A percentile compares a stretch with the other conserved stretches of the same genome.
These are phyloP conservation scores for Chrysanthemum seticuspe DNA, from an alignment of 129 eudicot genomes.

Conservation along the genomic window DNA sequence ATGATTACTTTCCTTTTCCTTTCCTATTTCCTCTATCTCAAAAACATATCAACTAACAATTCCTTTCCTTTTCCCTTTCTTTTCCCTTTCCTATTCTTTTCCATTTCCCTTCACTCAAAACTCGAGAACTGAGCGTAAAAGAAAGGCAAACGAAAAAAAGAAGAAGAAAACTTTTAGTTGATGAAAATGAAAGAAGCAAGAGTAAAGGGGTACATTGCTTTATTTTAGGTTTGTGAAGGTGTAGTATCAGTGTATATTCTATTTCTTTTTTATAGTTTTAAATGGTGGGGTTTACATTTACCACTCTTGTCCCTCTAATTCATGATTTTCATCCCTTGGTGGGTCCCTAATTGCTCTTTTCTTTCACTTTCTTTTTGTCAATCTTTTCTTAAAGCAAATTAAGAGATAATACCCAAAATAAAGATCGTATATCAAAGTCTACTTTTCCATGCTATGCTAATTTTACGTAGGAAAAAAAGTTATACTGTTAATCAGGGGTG, in stretches of 20 bases:
- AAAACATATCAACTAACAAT: too few relatives aligned
- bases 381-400: constrained; percentile 29
- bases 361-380: constrained; percentile 26
- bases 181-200: constrained; percentile 30
- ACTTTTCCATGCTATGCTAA: background rate
- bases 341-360: constrained; percentile 14
- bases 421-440: background rate
- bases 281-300: constrained; percentile 25
- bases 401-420: constrained; percentile 8
- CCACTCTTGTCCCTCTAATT: constrained; percentile 14
- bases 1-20: too few relatives aligned
- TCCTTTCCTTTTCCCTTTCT: too few relatives aligned
- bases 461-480: background rate
- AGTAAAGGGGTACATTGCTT: constrained; percentile 31
- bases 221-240: constrained; percentile 36
- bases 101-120: too few relatives aligned
- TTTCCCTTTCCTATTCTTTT: too few relatives aligned
- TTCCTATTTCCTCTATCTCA: too few relatives aligned
- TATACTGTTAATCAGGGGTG: too few relatives aligned
- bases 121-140: too few relatives aligned
- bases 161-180: constrained; percentile 23
- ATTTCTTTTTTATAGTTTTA: constrained; percentile 31
- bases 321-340: background rate
- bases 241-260: constrained; percentile 39
- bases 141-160: background rate